Evolutionary conservation across 2,329 filamentous ascomycete genomes (phyloP), one percentile per base, ranked within the genome.

Genomic region (Colletotrichum shisoi): DNA sequence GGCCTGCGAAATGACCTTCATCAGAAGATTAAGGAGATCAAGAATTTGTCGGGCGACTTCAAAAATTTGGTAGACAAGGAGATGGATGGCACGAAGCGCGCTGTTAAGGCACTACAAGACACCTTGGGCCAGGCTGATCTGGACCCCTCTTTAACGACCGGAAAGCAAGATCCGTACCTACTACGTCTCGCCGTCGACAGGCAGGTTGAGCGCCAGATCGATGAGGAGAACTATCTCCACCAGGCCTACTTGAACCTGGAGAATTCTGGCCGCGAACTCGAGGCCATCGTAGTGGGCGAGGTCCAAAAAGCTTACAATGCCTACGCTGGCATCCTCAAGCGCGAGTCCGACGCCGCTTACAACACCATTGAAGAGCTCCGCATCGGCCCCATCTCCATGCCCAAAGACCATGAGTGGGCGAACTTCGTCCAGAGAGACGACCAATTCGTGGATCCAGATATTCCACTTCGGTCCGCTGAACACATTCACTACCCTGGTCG

Each of bases 1-100:
- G 93, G 93, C 1, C 82, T 99, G 61, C 84, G 95, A 65, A 94
- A 89, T 74, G 95, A 99, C 77, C 83, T 99, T 19, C 91, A 91
- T 69, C 93, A 96, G 77, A 99, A 99, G 82, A 96, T 96, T 78
- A 99, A 98, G 79, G 95, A 99, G 79, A 99, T 99, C 81, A 97
- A 96, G 80, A 90, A 89, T 71, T 82, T 99, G 17, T 91, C 93
- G 6, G 91, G 93, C 17, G 95, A 99, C 77, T 99, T 99, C 80
- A 97, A 97, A 80, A 99, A 97, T 76, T 91, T 90, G 0, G 93
- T 99, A 11, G 93, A 97, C 31, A 97, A 94, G 80, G 95, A 98
- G 78, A 94, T 96, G 82, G 94, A 97, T 21, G 82, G 78, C 19
- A 97, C 95, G 0, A 86, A 89, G 69, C 92, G 88, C 76, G 90